phyloP scores from a whole-genome alignment of 805 yeast species.

The Teunomyces panamensis region DNA sequence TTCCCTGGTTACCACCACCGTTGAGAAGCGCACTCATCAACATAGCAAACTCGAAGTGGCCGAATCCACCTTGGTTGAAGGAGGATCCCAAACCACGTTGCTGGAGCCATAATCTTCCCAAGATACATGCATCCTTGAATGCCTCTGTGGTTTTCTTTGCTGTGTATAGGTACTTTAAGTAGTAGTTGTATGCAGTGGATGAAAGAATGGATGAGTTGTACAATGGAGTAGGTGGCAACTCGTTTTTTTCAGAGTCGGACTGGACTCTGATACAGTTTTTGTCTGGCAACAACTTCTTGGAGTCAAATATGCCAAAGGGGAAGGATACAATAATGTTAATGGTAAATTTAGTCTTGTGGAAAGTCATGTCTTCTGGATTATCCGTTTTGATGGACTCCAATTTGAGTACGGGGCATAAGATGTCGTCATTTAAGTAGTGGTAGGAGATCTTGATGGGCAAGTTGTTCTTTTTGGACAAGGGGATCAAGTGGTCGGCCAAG shows the following conservation, averaged over 20 bases:
- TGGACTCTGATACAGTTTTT: slow-evolving; percentile 80
- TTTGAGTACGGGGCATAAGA: slow-evolving; percentile 68
- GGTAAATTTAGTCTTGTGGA: slow-evolving; percentile 63
- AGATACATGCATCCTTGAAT: slow-evolving; percentile 80
- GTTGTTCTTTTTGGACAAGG: slow-evolving; percentile 50
- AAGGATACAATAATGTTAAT: slow-evolving; percentile 73
- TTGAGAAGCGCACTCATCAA: slow-evolving; percentile 76
- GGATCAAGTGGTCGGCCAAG: slow-evolving; percentile 61
- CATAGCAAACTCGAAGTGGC: slow-evolving; percentile 84
- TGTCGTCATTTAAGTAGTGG: slow-evolving; percentile 71
- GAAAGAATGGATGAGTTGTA: slow-evolving; percentile 82
- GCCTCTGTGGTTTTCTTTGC: slow-evolving; percentile 73
- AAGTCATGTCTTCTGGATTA: slow-evolving; percentile 50
- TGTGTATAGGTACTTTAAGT: slow-evolving; percentile 72
- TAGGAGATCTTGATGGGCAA: slow-evolving; percentile 62
- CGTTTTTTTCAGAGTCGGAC: slow-evolving; percentile 28
- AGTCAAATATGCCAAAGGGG: slow-evolving; percentile 67
- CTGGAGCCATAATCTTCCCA: slow-evolving; percentile 86
- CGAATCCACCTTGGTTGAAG: slow-evolving; percentile 75
- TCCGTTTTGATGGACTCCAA: slow-evolving; percentile 55
- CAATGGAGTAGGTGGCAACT: slow-evolving; percentile 73
- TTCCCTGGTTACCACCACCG: slow-evolving; percentile 79
- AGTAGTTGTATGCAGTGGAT: slow-evolving; percentile 63
- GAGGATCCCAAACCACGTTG: slow-evolving; percentile 79
- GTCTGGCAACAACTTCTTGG: slow-evolving; percentile 73